Conservation (phyloP, 192 early-diverging fungal genomes). For the Backusella mclennaniae region DNA sequence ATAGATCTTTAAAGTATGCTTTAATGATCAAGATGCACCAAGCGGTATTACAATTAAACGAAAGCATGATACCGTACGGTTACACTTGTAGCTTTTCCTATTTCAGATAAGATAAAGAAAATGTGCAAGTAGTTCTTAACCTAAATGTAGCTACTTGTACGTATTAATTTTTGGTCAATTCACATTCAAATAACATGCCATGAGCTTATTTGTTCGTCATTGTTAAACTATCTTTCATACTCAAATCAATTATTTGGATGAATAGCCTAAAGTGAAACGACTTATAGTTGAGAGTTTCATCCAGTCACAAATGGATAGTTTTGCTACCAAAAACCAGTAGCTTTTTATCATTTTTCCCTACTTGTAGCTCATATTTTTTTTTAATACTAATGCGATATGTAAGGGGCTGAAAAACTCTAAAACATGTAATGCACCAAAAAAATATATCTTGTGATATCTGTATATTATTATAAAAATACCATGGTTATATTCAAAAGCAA, state of each 20-base stretch:
- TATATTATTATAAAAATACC: neutral
- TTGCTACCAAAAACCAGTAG: neutral
- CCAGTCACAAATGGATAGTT: neutral
- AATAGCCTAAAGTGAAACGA: neutral
- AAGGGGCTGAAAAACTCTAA: neutral
- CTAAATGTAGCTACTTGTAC: neutral
- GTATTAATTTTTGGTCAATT: neutral
- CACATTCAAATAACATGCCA: neutral
- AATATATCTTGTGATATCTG: neutral
- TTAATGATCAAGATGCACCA: neutral
- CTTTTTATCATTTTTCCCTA: neutral
- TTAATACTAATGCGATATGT: neutral
- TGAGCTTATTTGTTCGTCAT: neutral
- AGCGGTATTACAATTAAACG: neutral
- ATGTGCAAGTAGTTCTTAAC: neutral
- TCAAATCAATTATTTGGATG: neutral
- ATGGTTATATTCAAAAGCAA: constrained; percentile 1
- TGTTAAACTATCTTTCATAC: neutral
- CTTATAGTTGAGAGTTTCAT: neutral
- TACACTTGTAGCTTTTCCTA: neutral
- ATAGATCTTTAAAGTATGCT: neutral
- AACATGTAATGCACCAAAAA: neutral
- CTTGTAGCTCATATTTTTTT: neutral
- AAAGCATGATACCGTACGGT: neutral
- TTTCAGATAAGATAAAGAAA: neutral